Evolutionary conservation across 2,329 filamentous ascomycete genomes (phyloP), one percentile per base, ranked within the genome.

Genomic region (Aspergillus brunneoviolaceus): DNA sequence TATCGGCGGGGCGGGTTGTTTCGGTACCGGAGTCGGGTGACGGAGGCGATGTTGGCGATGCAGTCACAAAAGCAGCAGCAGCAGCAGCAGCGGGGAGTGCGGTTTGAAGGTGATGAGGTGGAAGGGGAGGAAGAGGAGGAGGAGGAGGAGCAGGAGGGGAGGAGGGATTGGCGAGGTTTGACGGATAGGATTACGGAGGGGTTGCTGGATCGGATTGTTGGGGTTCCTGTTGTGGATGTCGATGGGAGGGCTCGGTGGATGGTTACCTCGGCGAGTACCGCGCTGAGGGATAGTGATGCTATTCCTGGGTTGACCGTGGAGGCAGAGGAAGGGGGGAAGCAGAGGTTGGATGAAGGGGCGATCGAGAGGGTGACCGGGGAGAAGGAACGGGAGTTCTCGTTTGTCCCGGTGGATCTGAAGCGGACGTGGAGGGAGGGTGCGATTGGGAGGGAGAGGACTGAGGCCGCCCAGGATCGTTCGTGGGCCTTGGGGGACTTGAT

Each of bases 371-470:
- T 67, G 1, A 71, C 67, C 4, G 65, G 68, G 10, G 74, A 76
- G 50, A 65, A 74, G 39, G 81, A 81, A 63, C 76, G 74, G 29
- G 79, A 82, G 45, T 77, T 89, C 16, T 73, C 73, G 0, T 83
- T 88, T 61, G 70, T 88, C 4, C 83, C 84, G 0, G 77, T 89
- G 57, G 81, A 89, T 61, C 72, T 88, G 48, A 86, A 84, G 70
- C 80, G 80, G 66, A 88, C 86, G 2, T 89, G 86, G 86, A 79
- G 83, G 27, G 77, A 81, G 54, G 85, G 84, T 1, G 85, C 86
- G 10, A 83, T 86, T 9, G 86, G 86, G 0, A 77, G 85, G 6
- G 85, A 87, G 67, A 78, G 86, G 31, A 88, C 85, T 11, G 82
- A 87, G 63, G 84, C 82, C 33, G 86, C 86, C 5, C 80, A 84